Percentiles rank a stretch among this genome's conserved stretches.
These are phyloP conservation scores for Sapria himalayana DNA, from an alignment of 345 rosid genomes.

Conservation along the genomic window DNA sequence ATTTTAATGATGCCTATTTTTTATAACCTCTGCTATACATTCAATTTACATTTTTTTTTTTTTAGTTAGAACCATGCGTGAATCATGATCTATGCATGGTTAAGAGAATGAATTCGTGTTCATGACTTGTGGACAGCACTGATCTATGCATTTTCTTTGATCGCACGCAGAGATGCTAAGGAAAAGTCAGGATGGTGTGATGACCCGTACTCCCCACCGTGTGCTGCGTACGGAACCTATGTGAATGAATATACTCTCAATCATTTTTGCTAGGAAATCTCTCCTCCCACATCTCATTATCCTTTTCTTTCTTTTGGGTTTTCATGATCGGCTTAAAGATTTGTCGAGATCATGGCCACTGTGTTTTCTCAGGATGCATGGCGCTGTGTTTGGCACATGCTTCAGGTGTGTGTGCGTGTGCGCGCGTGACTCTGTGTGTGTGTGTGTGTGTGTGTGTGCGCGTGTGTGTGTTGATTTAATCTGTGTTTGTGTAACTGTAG, in stretches of 20 bases:
- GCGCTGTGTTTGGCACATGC: constrained; percentile 95
- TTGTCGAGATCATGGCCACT: constrained; percentile 96
- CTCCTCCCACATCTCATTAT: too few species aligned
- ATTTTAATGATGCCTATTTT: too few species aligned
- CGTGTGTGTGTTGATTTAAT: too few species aligned
- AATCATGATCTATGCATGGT: too few species aligned
- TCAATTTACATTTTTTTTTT: too few species aligned
- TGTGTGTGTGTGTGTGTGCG: not conserved
- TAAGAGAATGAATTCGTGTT: not conserved
- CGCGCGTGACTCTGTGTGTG: not conserved
- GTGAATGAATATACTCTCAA: too few species aligned
- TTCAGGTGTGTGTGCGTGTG: constrained; percentile 29
- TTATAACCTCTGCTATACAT: too few species aligned
- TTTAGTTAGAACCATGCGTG: too few species aligned
- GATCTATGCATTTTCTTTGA: constrained; percentile 3
- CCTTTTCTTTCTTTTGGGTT: too few species aligned
- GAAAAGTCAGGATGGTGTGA: constrained; percentile 81
- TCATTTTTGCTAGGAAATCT: too few species aligned
- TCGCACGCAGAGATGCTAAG: constrained; percentile 32
- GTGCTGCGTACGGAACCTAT: constrained; percentile 72
- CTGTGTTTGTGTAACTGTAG: constrained; percentile 12
- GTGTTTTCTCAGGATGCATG: constrained; percentile 86
- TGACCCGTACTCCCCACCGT: constrained; percentile 68
- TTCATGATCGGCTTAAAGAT: constrained; percentile 22
- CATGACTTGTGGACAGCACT: constrained; percentile 4